These are phyloP conservation scores for Candida sphagnicola DNA, from an alignment of 805 yeast species.

Conservation along the genomic window DNA sequence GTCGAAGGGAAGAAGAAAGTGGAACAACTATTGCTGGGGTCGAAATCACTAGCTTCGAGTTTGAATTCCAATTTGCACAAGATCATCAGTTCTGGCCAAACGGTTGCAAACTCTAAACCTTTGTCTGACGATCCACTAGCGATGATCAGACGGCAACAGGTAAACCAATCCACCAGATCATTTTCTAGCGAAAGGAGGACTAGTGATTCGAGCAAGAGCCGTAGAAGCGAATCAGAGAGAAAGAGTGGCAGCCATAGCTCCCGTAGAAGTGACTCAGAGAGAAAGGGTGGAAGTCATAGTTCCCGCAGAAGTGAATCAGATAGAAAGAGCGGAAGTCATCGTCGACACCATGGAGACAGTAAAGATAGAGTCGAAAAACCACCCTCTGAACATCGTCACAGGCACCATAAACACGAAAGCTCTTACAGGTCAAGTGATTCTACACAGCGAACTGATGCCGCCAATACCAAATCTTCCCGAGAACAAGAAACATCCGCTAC, in stretches of 20 bases:
- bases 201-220: slow-evolving; percentile 7
- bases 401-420: neutral
- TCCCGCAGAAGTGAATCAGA: neutral
- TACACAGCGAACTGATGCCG: neutral
- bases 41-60: slow-evolving; percentile 32
- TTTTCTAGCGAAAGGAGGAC: slow-evolving; percentile 4
- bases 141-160: slow-evolving; percentile 23
- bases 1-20: slow-evolving; percentile 28
- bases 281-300: slow-evolving; percentile 7
- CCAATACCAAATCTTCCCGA: slow-evolving; percentile 6
- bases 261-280: neutral
- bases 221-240: neutral
- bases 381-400: neutral
- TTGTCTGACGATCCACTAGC: slow-evolving; percentile 48
- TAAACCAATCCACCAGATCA: slow-evolving; percentile 1
- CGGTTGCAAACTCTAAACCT: neutral
- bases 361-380: neutral
- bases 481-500: slow-evolving; percentile 14
- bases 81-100: slow-evolving; percentile 18
- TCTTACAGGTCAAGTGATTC: neutral
- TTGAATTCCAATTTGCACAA: slow-evolving; percentile 10
- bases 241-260: slow-evolving; percentile 7
- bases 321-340: neutral
- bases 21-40: slow-evolving; percentile 56
- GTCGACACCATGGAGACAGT: slow-evolving; percentile 1